phyloP scores from a whole-genome alignment of 192 early-diverging fungal species.

The Gigaspora rosea region DNA sequence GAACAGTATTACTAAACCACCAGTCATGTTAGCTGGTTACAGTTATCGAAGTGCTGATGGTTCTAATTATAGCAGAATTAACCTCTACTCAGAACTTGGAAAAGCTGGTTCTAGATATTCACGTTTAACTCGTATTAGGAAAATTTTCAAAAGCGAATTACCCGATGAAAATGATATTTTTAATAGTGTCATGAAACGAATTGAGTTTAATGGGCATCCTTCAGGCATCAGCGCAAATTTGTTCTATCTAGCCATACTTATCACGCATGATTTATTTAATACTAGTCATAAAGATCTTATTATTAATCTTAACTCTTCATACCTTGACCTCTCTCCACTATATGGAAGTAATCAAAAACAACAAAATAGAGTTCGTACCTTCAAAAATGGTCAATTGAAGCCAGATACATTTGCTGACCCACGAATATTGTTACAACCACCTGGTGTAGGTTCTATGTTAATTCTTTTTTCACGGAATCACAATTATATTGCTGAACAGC shows the following conservation, averaged over 20 bases:
- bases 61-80: neutral
- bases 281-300: conserved; percentile 36
- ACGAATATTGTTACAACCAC: conserved; percentile 35
- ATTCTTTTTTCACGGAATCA: conserved; percentile 54
- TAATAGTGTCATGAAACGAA: neutral
- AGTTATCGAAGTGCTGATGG: neutral
- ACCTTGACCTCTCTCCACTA: conserved; percentile 10
- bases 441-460: conserved; percentile 41
- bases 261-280: conserved; percentile 51
- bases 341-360: too few species aligned
- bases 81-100: neutral
- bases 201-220: conserved; percentile 18
- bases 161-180: neutral
- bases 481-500: conserved; percentile 52
- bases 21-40: neutral
- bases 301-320: conserved; percentile 46
- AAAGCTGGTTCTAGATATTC: neutral
- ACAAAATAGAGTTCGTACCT: neutral
- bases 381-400: neutral
- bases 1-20: neutral
- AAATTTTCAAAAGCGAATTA: neutral
- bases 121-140: neutral
- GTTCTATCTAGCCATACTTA: conserved; percentile 45
- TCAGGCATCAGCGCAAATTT: conserved; percentile 44
- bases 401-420: conserved; percentile 11